Percentiles rank a stretch among this genome's conserved stretches.
Evolutionary conservation across 768 basidiomycete genomes (phyloP).

Genomic region (Panus rudis): DNA sequence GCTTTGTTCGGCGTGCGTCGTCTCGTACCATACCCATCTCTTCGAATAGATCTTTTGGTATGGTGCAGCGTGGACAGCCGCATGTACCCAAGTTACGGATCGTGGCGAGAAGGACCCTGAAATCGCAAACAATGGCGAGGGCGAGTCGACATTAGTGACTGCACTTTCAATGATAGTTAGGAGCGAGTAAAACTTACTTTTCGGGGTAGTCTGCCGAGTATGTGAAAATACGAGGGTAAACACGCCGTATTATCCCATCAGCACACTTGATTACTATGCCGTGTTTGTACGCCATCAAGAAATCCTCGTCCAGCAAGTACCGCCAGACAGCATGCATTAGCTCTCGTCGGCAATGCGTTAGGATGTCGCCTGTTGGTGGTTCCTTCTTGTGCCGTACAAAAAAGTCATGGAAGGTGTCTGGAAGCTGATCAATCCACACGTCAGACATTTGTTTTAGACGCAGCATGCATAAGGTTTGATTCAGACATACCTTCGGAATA

Average conservation of each 20-base stretch:
- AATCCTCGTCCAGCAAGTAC: conserved; percentile 13
- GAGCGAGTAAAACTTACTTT: conserved; percentile 15
- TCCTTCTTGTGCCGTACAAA: conserved; percentile 1
- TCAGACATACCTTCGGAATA: conserved; percentile 8
- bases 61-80: conserved; percentile 25
- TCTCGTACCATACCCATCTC: conserved; percentile 18
- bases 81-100: conserved; percentile 19
- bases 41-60: conserved; percentile 13
- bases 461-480: background rate
- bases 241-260: conserved; percentile 15
- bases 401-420: conserved; percentile 11
- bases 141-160: too few relatives aligned
- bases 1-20: background rate
- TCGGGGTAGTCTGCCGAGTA: conserved; percentile 25
- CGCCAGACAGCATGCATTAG: conserved; percentile 17
- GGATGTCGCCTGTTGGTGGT: background rate
- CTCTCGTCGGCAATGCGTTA: conserved; percentile 17
- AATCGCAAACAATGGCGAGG: background rate
- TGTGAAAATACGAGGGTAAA: conserved; percentile 19
- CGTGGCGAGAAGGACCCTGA: conserved; percentile 20
- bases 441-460: background rate
- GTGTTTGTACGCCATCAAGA: conserved; percentile 16
- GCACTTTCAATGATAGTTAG: background rate
- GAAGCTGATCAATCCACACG: conserved; percentile 8
- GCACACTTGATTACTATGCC: conserved; percentile 15